Evolutionary conservation across 352 stramenopile species (phyloP), one percentile per base, ranked within the genome.

Genomic region (Pythium plurisporium): DNA sequence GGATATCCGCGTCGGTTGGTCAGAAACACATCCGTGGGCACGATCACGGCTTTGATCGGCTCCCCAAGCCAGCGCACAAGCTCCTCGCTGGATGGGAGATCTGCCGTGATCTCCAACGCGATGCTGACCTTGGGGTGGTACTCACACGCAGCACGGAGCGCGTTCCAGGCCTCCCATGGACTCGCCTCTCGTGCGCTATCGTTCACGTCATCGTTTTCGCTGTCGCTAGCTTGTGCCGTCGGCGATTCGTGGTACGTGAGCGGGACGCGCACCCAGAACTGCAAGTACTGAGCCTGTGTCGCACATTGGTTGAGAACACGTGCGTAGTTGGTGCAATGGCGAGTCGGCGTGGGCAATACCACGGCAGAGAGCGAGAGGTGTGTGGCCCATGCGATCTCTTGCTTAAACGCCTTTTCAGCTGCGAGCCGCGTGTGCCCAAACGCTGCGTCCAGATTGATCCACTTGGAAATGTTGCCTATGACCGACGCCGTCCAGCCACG

Each of bases 1-100:
- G 96, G 95, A 71, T 94, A 99, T n/a, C 96, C 96, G 55, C 87
- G 88, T 41, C 93, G 95, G 73, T 99, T 99, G 38, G 90, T 98
- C 7, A 98, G 69, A 66, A 99, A 99, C 40, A 97, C 76, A 54
- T 72, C 70, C 10, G 88, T 98, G 5, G 89, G 76, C 22, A 98
- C 68, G 42, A 97, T 84, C 19, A 98, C 70, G 12, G 87, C 90
- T 34, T 73, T 70, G 22, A 99, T 70, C 17, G 90, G 81, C 59
- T 97, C 85, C 15, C 83, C 87, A 9, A 93, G 72, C 83, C 92
- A 98, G 22, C 88, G 79, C 33, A 86, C 59, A 30, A 97, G 73
- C 33, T 87, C 69, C 27, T 79, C 78, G 17, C 60, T 45, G 4
- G 69, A 71, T 23, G 85, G 79, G 26, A 96, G 60, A 48, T 96